These are phyloP conservation scores for Talaromyces islandicus DNA, from an alignment of 2,329 filamentous ascomycete genomes.

Conservation along the genomic window DNA sequence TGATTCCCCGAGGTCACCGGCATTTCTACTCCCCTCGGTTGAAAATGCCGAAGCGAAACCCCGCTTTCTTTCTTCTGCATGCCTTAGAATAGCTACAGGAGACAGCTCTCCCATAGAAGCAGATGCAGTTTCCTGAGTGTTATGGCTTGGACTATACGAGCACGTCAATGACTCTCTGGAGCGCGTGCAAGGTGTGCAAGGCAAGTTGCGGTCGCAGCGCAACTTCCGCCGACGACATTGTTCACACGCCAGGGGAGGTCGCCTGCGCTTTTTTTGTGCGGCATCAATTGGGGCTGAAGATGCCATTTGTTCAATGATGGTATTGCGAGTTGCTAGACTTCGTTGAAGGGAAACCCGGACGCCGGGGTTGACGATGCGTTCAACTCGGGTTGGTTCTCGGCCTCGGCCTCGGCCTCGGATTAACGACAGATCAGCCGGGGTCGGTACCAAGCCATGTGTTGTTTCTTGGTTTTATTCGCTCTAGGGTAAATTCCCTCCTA, in stretches of 20 bases:
- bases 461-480: neutral
- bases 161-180: constrained; percentile 17
- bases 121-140: neutral
- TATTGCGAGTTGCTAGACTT: neutral
- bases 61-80: neutral
- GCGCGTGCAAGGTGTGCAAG: constrained; percentile 22
- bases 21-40: neutral
- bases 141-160: constrained; percentile 12
- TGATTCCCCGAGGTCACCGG: neutral
- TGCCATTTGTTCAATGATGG: neutral
- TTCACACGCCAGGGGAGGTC: constrained; percentile 22
- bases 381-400: neutral
- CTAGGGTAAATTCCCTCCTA: too few species aligned
- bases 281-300: neutral
- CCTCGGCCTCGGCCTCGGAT: neutral
- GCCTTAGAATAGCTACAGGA: neutral
- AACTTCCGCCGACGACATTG: constrained; percentile 26
- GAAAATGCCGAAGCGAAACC: neutral
- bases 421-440: neutral
- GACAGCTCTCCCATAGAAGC: neutral
- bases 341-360: neutral
- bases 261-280: constrained; percentile 20
- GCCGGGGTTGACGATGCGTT: neutral
- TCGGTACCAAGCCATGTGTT: neutral
- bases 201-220: constrained; percentile 21